Evolutionary conservation across 2,329 filamentous ascomycete genomes (phyloP).

Genomic region (Pyrenophora teres): DNA sequence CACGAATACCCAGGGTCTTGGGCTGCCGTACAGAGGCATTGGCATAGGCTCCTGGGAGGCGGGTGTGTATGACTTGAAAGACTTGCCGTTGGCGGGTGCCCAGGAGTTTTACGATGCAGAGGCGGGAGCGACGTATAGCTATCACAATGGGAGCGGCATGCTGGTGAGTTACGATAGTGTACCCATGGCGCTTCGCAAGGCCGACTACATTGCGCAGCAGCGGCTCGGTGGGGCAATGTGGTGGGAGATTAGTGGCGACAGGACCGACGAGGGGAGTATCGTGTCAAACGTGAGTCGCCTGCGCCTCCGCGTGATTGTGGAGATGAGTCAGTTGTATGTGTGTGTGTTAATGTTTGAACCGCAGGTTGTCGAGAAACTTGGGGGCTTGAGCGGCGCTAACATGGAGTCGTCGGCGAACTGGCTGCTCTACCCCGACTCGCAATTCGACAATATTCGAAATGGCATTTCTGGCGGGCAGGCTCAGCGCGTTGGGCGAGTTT

Average conservation of each 20-base stretch:
- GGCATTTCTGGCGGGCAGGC: conserved; percentile 43
- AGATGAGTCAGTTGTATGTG: neutral
- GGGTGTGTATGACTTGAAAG: conserved; percentile 83
- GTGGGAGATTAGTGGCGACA: conserved; percentile 89
- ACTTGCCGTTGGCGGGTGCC: conserved; percentile 70
- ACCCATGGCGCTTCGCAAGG: conserved; percentile 70
- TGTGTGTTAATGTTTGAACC: neutral
- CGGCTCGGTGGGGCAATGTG: conserved; percentile 91
- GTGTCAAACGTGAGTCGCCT: conserved; percentile 50
- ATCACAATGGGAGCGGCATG: conserved; percentile 64
- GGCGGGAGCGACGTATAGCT: conserved; percentile 76
- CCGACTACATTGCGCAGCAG: conserved; percentile 68
- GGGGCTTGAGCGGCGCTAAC: conserved; percentile 45
- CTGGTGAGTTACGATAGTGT: conserved; percentile 80
- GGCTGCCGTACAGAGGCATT: conserved; percentile 69
- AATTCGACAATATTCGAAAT: conserved; percentile 57
- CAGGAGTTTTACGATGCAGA: conserved; percentile 67
- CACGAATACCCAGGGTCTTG: conserved; percentile 74
- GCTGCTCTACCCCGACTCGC: conserved; percentile 55
- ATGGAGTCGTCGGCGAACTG: conserved; percentile 56
- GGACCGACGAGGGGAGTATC: conserved; percentile 65
- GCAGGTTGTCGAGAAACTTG: conserved; percentile 48
- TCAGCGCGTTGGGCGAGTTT: neutral
- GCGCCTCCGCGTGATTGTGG: neutral
- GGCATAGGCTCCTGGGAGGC: conserved; percentile 83